These are phyloP conservation scores for Xylaria arbuscula DNA, from an alignment of 2,329 filamentous ascomycete genomes.

Conservation along the genomic window DNA sequence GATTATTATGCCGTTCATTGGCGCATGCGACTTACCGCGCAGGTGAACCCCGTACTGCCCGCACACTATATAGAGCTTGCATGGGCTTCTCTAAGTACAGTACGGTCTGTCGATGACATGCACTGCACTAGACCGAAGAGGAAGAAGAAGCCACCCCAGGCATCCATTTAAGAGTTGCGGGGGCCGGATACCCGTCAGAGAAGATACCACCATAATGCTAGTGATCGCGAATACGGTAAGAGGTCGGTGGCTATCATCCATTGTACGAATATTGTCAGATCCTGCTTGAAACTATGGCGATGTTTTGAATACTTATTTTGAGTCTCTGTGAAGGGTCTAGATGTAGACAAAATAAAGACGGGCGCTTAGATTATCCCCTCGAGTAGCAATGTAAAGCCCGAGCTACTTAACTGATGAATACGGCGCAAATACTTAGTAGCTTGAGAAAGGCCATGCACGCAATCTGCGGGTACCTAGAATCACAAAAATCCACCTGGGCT, in stretches of 20 bases:
- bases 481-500: background rate
- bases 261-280: no score
- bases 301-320: no score
- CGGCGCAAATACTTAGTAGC: background rate
- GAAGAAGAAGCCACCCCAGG: constrained; percentile 17
- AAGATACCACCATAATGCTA: background rate
- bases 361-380: background rate
- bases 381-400: background rate
- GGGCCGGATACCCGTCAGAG: background rate
- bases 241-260: background rate
- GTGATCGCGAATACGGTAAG: constrained; percentile 2
- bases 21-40: background rate
- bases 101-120: background rate
- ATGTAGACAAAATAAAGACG: no score
- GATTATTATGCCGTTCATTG: constrained; percentile 29
- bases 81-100: no score
- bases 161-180: constrained; percentile 23
- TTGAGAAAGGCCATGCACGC: background rate
- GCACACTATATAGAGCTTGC: background rate
- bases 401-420: constrained; percentile 2
- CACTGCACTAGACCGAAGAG: background rate
- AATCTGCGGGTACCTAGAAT: constrained; percentile 4
- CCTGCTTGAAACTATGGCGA: no score
- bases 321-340: no score
- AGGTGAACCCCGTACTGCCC: background rate